Base-by-base conservation (phyloP, 371 early-diverging fungal genomes). In the Gilbertella persicaria region DNA sequence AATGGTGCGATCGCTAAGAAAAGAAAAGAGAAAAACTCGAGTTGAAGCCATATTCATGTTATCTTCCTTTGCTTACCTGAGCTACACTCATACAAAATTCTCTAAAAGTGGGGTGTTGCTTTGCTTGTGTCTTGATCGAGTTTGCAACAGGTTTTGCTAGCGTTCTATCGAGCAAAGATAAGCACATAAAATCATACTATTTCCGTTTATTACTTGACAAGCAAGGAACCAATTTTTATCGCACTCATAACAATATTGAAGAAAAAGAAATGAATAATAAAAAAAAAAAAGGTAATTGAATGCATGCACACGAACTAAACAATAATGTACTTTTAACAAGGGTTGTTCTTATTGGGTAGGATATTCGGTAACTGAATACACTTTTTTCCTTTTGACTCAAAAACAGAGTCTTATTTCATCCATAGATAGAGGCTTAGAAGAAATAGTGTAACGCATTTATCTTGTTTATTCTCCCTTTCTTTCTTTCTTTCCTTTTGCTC, bases 1-100 rank as follows among this genome's bases (percentile, higher is more conserved):
- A 64, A 29, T 80, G 73, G 50, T 87, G 84, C 0, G 84, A 76
- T 54, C 77, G 57, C 84, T 84, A 33, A 10, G 33, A 33, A 3
- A 33, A 33, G 4, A 33, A 33, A 13, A 33, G 57, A 28, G 13
- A 9, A 38, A 23, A 24, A 24, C 33, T 33, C 17, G 7, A 44
- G 16, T 6, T 20, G 8, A n/a, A 20, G 17, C 4, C 10, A 16
- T 20, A 4, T 38, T 36, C 2, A 17, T 23, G 7, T 13, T 14
- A 36, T 4, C 25, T 19, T 8, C 5, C 4, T 19, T 20, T 19
- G 5, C 61, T 41, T 74, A 85, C 73, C 76, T 92, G 95, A 3
- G 95, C 95, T 0, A 93, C 82, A 30, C 75, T 74, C 40, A 95
- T 92, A 64, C 93, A 93, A 30, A 89, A 79, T n/a, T 84, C 79